Evolutionary conservation across 768 basidiomycete genomes (phyloP), one percentile per base, ranked within the genome.

Genomic region (Leccinum rimulosum): DNA sequence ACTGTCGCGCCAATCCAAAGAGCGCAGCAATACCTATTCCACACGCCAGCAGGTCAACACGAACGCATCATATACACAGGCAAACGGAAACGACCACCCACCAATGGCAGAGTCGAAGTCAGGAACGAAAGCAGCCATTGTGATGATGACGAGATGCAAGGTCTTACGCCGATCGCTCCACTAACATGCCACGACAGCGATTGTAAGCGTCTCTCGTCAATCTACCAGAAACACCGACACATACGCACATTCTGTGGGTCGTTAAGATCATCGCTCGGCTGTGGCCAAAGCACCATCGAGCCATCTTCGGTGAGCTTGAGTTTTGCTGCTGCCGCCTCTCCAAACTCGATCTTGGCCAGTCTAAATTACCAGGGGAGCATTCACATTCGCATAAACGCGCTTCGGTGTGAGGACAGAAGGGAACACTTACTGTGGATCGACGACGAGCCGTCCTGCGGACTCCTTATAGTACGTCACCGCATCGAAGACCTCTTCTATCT

Each of bases 21-120:
- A 84, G 68, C 1, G 73, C 67, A 12, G 83, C 82, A 55, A 84
- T 84, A 57, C 80, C 80, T 80, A 55, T 48, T 28, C 17, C 56
- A 52, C 47, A 54, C 17, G 8, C 12, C 17, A 14, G 5, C 19
- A 27, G 3, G 45, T 11, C 28, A 45, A 45, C 47, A 49, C 8
- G 6, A 27, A 17, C 9, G 25, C 22, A 49, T 27, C 8, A 25
- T 27, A 49, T 28, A 6, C 1, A 19, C 38, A 14, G 15, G 30
- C 40, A 43, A 43, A 43, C n/a, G 40, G 40, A 43, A 43, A 30
- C 25, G 9, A 25, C 19, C 9, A 59, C 72, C 10, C 10, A 80
- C 83, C 83, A 27, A 81, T 77, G 0, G 76, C 81, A 2, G 82
- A 83, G 57, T 78, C 74, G 59, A 84, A 84, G 58, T 84, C 83